phyloP scores from a whole-genome alignment of 495 filamentous ascomycete genomes.

The Podospora bellae-mahoneyi region DNA sequence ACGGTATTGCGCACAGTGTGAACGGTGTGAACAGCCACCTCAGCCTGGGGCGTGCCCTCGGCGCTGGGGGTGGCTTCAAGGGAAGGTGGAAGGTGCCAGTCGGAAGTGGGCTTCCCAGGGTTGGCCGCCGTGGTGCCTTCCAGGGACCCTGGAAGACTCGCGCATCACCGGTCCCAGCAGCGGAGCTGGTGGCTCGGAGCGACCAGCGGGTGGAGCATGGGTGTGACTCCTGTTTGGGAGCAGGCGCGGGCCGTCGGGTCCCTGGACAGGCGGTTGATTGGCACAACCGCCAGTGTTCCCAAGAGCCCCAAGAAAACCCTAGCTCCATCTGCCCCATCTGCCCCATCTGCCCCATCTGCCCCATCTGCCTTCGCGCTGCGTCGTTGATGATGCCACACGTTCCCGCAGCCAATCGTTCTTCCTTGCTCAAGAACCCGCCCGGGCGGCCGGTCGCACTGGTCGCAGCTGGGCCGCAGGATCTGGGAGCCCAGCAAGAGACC shows the following conservation, averaged over 20 bases:
- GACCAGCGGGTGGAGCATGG: constrained; percentile 16
- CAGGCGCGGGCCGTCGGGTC: constrained; percentile 19
- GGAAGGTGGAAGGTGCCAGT: not conserved
- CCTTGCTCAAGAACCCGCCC: constrained; percentile 10
- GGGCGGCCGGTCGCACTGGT: constrained; percentile 19
- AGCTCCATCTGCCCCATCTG: not conserved
- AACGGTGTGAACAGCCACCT: not conserved
- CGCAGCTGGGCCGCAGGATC: constrained; percentile 34
- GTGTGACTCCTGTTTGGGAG: constrained; percentile 13
- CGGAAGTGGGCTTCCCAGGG: constrained; percentile 14
- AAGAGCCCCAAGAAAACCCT: constrained; percentile 5
- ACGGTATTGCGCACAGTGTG: not conserved
- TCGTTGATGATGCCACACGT: not conserved
- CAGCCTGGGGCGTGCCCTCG: no score
- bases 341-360: not conserved
- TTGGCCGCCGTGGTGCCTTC: constrained; percentile 1
- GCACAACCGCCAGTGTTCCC: not conserved
- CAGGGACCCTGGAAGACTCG: constrained; percentile 10
- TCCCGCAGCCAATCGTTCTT: constrained; percentile 1
- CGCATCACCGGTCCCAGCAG: constrained; percentile 12
- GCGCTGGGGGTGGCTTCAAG: not conserved
- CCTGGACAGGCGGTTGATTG: not conserved
- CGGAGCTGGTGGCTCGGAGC: constrained; percentile 19
- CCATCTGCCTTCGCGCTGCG: not conserved
- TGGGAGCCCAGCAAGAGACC: constrained; percentile 6